Percentiles rank a stretch among this genome's conserved stretches.
Conservation (phyloP, 2,329 filamentous ascomycete genomes). For the Aspergillus sp. region DNA sequence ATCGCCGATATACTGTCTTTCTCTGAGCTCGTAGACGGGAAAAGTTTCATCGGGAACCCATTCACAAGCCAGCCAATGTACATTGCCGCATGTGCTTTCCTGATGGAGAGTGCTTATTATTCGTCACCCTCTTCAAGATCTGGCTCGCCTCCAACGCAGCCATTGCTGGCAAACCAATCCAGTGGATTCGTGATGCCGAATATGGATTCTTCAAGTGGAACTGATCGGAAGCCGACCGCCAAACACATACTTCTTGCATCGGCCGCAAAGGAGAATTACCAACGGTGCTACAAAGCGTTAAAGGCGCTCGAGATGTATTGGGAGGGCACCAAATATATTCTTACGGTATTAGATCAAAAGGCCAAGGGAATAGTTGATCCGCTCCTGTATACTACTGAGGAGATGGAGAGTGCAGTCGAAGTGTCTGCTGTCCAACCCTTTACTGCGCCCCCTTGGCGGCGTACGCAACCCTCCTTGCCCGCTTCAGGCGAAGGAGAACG, state of each 20-base stretch:
- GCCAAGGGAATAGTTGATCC: conserved; percentile 83
- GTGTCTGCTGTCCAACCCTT: conserved; percentile 54
- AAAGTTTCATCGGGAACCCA: conserved; percentile 82
- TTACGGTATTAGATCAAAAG: conserved; percentile 84
- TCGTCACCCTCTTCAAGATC: conserved; percentile 67
- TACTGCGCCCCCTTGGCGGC: conserved; percentile 54
- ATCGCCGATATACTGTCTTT: conserved; percentile 88
- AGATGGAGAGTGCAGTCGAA: conserved; percentile 72
- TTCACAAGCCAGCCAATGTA: conserved; percentile 92
- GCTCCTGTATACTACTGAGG: conserved; percentile 66
- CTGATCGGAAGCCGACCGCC: conserved; percentile 39
- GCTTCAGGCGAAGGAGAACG: conserved; percentile 27
- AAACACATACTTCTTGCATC: conserved; percentile 78
- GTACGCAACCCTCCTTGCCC: conserved; percentile 35
- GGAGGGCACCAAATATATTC: conserved; percentile 83
- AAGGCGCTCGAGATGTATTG: conserved; percentile 81
- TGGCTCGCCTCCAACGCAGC: conserved; percentile 50
- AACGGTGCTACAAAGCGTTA: conserved; percentile 80
- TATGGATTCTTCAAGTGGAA: conserved; percentile 30
- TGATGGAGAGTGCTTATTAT: conserved; percentile 77
- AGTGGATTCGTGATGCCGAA: conserved; percentile 40
- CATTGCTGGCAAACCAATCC: conserved; percentile 34
- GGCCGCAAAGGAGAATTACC: conserved; percentile 83
- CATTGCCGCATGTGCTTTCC: conserved; percentile 83
- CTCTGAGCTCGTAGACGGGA: conserved; percentile 80